Conservation (phyloP, 208 protist species). For the Trypanosoma boissoni region DNA sequence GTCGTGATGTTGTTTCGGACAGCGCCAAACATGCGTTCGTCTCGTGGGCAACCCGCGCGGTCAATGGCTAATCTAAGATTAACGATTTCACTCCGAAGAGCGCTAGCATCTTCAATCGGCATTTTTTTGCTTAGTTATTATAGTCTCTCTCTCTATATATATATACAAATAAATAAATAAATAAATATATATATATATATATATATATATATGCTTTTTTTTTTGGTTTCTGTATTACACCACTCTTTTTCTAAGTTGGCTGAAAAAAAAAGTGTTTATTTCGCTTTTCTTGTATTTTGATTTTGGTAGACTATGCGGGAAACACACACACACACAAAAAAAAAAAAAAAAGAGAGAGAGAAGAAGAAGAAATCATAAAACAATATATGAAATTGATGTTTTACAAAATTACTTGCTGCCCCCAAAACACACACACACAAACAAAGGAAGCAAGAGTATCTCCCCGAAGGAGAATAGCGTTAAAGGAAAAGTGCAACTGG, state of each 20-base stretch:
- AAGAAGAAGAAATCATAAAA: too few species aligned
- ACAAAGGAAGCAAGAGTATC: too few species aligned
- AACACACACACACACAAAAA: background rate
- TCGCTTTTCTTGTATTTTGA: too few species aligned
- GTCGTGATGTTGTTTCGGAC: background rate
- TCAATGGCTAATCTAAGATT: conserved; percentile 10
- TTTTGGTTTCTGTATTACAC: too few species aligned
- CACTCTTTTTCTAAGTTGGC: too few species aligned
- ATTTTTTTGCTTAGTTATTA: background rate
- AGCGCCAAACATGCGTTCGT: background rate
- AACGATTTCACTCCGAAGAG: conserved; percentile 15
- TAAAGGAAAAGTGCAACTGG: conserved; percentile 8
- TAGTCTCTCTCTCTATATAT: background rate
- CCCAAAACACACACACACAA: too few species aligned
- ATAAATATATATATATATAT: too few species aligned
- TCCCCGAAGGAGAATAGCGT: too few species aligned
- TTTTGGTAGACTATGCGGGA: background rate
- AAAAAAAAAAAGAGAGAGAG: conserved; percentile 12
- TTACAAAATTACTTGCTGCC: too few species aligned
- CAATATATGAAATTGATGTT: too few species aligned
- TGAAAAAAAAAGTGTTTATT: too few species aligned
- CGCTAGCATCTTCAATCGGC: conserved; percentile 4
- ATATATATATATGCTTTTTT: too few species aligned
- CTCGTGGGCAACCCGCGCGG: background rate
- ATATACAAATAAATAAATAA: background rate